These are phyloP conservation scores for Phytophthora aleatoria DNA, from an alignment of 352 stramenopile species.

Conservation along the genomic window DNA sequence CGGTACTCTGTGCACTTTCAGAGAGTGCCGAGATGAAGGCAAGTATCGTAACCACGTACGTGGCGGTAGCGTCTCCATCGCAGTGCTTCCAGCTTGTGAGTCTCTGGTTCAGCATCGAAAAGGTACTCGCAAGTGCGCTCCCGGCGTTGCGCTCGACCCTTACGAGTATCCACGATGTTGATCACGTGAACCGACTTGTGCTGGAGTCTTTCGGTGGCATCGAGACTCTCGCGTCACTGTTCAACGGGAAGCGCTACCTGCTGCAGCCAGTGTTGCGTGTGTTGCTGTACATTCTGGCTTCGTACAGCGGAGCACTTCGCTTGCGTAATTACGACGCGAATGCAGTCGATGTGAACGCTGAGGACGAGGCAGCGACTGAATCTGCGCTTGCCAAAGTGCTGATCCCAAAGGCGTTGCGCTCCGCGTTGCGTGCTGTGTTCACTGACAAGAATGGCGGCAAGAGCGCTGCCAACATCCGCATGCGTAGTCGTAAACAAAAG, in stretches of 20 bases:
- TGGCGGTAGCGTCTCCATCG: constrained; percentile 40
- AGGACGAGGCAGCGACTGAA: constrained; percentile 79
- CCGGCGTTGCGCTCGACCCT: constrained; percentile 49
- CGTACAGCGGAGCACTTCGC: constrained; percentile 52
- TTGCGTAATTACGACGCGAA: constrained; percentile 43
- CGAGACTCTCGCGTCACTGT: constrained; percentile 60
- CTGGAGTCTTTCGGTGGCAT: constrained; percentile 68
- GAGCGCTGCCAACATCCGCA: constrained; percentile 31
- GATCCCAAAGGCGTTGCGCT: constrained; percentile 69
- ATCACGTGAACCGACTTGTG: constrained; percentile 54
- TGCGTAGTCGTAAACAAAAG: constrained; percentile 58
- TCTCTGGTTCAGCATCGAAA: constrained; percentile 55
- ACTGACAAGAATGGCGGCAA: constrained; percentile 29
- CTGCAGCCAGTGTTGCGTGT: constrained; percentile 54
- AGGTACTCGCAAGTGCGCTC: constrained; percentile 44
- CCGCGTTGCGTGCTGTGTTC: constrained; percentile 62
- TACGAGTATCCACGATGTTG: constrained; percentile 45
- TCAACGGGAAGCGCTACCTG: constrained; percentile 59
- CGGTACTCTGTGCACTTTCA: constrained; percentile 54
- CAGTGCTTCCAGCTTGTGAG: constrained; percentile 61
- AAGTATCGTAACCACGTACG: constrained; percentile 59
- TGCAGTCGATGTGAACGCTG: constrained; percentile 77
- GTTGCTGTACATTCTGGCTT: constrained; percentile 66
- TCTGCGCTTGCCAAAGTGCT: constrained; percentile 62
- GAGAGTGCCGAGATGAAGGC: constrained; percentile 62